Evolutionary conservation across 225 moss, liverwort and hornwort genomes (phyloP).

Genomic region (Bryoerythrophyllum caledonicum): DNA sequence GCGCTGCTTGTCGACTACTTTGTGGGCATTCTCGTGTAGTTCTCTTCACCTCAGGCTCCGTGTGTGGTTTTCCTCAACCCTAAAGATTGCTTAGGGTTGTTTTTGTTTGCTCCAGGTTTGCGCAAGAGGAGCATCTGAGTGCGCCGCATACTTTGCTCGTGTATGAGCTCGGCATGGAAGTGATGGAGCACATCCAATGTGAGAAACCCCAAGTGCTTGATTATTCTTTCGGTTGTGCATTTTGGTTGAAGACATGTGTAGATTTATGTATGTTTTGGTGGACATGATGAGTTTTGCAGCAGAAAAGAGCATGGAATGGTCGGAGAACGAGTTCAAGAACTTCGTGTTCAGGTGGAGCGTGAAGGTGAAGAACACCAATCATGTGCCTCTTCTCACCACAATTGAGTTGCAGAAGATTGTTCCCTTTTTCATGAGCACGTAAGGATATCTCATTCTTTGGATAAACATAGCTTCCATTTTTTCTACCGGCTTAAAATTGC

Average conservation of each 20-base stretch:
- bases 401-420: conserved; percentile 58
- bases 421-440: conserved; percentile 55
- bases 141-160: conserved; percentile 38
- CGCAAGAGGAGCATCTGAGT: conserved; percentile 45
- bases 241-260: not conserved
- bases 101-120: conserved; percentile 32
- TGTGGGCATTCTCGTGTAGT: conserved; percentile 47
- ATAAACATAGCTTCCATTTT: too few relatives aligned
- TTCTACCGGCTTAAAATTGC: too few relatives aligned
- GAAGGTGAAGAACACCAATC: conserved; percentile 45
- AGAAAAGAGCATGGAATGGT: conserved; percentile 31
- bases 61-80: not conserved
- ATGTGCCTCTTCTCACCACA: conserved; percentile 39
- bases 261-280: not conserved
- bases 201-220: not conserved
- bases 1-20: conserved; percentile 47
- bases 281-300: conserved; percentile 21
- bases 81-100: not conserved
- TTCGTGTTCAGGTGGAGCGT: conserved; percentile 46
- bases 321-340: conserved; percentile 42
- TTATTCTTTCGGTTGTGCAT: too few relatives aligned
- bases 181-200: conserved; percentile 45
- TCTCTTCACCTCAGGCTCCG: conserved; percentile 1
- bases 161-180: conserved; percentile 45
- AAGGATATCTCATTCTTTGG: not conserved